Evolutionary conservation across 2,329 filamentous ascomycete genomes (phyloP).

Genomic region (Herpotrichia juniperi): DNA sequence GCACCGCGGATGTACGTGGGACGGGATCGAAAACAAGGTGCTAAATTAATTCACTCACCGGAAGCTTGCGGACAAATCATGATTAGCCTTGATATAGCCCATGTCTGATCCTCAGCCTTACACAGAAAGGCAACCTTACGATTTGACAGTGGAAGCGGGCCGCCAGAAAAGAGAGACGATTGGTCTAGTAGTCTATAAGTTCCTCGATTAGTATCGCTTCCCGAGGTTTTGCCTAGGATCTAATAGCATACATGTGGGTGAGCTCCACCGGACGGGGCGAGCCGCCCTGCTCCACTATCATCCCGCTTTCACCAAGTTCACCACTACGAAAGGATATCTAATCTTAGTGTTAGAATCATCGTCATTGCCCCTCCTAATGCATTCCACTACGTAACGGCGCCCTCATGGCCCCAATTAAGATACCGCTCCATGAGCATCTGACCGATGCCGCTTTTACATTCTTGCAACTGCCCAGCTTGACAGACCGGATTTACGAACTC

Average conservation of each 20-base stretch:
- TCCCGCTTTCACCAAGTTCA: not conserved
- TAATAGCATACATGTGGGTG: not conserved
- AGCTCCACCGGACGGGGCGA: constrained; percentile 17
- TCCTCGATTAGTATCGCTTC: constrained; percentile 7
- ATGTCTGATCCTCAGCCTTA: constrained; percentile 16
- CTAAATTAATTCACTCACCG: constrained; percentile 13
- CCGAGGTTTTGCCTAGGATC: constrained; percentile 2
- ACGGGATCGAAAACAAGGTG: constrained; percentile 4
- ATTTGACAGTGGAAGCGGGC: constrained; percentile 6
- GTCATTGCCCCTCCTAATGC: not conserved
- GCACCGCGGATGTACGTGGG: not conserved
- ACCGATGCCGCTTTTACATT: not conserved
- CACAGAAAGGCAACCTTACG: constrained; percentile 1
- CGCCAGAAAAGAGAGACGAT: constrained; percentile 1
- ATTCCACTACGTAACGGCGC: not conserved
- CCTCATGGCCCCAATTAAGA: not conserved
- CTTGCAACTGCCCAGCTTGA: not conserved
- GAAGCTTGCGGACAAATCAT: constrained; percentile 9
- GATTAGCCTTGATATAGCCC: not conserved
- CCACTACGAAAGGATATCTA: not conserved
- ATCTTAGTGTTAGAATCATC: not conserved
- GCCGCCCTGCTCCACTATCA: constrained; percentile 10
- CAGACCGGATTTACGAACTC: not conserved
- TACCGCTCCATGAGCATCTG: constrained; percentile 2
- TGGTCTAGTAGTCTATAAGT: constrained; percentile 10